These are phyloP conservation scores for Chaetomiaceae sp. DNA, from an alignment of 2,329 filamentous ascomycete species.

Conservation along the genomic window DNA sequence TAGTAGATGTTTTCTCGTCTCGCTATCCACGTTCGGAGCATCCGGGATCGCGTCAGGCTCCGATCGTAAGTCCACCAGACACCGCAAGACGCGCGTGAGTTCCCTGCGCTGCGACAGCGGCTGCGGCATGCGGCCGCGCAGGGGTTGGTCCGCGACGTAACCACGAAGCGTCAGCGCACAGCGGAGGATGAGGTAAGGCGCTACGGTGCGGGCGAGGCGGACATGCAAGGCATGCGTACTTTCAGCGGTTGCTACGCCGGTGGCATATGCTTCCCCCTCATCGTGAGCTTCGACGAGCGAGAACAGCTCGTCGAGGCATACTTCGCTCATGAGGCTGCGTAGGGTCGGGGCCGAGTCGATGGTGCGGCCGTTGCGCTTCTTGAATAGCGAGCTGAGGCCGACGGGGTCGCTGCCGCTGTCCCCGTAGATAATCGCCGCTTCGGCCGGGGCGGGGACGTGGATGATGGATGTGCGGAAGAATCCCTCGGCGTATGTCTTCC, in stretches of 20 bases:
- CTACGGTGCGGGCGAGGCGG: conserved; percentile 68
- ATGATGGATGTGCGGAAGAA: conserved; percentile 82
- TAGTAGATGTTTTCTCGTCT: conserved; percentile 69
- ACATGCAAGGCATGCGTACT: conserved; percentile 41
- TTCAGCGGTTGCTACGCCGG: conserved; percentile 24
- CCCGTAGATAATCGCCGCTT: conserved; percentile 55
- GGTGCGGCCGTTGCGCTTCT: conserved; percentile 66
- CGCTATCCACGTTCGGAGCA: conserved; percentile 48
- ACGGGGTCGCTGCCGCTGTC: conserved; percentile 37
- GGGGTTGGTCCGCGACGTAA: conserved; percentile 86
- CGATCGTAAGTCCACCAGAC: conserved; percentile 63
- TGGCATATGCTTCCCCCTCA: conserved; percentile 18
- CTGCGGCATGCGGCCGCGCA: conserved; percentile 84
- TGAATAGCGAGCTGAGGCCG: conserved; percentile 60
- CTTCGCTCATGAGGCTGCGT: conserved; percentile 70
- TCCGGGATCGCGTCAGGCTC: conserved; percentile 66
- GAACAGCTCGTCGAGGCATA: conserved; percentile 76
- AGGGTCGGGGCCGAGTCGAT: conserved; percentile 59
- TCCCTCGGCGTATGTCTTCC: conserved; percentile 66
- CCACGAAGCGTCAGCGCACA: conserved; percentile 74
- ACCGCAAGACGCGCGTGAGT: conserved; percentile 64
- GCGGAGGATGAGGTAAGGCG: conserved; percentile 78
- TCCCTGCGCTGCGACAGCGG: conserved; percentile 77
- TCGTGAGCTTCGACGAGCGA: conserved; percentile 56
- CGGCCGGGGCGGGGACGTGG: conserved; percentile 55